Base-by-base conservation (phyloP, 495 filamentous ascomycete genomes). In the Thermothielavioides terrestris region DNA sequence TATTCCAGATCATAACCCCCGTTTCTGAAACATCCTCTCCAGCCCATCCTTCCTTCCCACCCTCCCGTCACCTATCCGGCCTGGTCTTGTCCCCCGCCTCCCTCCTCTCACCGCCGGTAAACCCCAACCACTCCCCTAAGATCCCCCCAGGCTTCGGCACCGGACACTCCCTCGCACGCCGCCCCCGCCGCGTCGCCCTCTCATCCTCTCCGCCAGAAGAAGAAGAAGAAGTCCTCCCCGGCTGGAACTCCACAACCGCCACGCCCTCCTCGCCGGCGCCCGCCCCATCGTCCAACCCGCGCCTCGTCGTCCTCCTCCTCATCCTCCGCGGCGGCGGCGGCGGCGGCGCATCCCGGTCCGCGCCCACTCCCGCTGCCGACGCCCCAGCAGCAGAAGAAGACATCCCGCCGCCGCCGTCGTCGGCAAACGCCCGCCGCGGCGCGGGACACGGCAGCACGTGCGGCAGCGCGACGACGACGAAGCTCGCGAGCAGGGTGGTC, bases 401-500 rank as follows among this genome's bases (percentile, higher is more conserved):
- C 14, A 11, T 20, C 21, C 8, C 22, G n/a, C 15, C 22, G 1
- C 14, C 34, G 11, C 46, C 79, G 31, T 76, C 83, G 63, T 91
- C 85, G 57, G 85, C 81, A 52, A 81, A 82, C 27, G 82, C 79
- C 32, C 81, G 73, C 51, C 84, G 77, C n/a, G 85, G 85, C 42
- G 87, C 84, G 4, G 92, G 92, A 66, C 92, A 98, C 1, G 92
- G 92, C 38, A 98, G 77, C n/a, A 94, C 60, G 60, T 98, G 92
- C 22, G 92, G 92, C 42, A 95, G 73, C 35, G 78, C 86, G 52
- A 98, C 92, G 49, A 96, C 88, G 55, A 95, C 76, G 63, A 98
- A 94, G 54, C 84, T 88, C 20, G 87, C 79, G n/a, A 85, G 72
- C 30, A 96, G 76, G n/a, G 89, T 96, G n/a, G 84, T 86, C 39